Base-by-base conservation (phyloP, 768 basidiomycete species). In the Chlorophyllum brunneum region DNA sequence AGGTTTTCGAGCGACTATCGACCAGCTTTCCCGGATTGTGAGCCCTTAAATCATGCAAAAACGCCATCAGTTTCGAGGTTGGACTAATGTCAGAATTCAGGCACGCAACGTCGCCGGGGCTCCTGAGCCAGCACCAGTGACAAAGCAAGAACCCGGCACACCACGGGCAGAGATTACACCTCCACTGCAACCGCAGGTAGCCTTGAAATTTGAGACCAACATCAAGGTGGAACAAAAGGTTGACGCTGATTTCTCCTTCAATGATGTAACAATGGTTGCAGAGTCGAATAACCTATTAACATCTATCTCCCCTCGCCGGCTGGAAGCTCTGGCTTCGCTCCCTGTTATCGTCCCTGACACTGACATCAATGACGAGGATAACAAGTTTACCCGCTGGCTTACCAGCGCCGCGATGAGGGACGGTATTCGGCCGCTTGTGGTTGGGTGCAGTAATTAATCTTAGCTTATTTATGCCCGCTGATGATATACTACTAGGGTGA, bases 401-500 rank as follows among this genome's bases (percentile, higher is more conserved):
- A 60, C 79, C 29, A 69, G 65, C 24, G 49, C 56, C 10, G 62
- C 64, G 5, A 60, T 81, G 3, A 76, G 76, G 18, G 74, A 75
- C 10, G 64, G 59, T 39, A 59, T 63, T 23, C 74, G 76, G 45
- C 59, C 70, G 8, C 58, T 76, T 4, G 61, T 74, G 18, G 68
- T 69, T 15, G 65, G 64, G 75, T 76, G 61, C 54, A 40, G 37
- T 3, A 6, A 8, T 42, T 23, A 23, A 10, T 20, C 16, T 22
- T 34, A 7, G 37, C 15, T 37, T 30, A 29, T 22, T 23, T 18
- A 20, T 39, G 16, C 24, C 37, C 13, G 24, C 53, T 37, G 39
- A 44, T 15, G 10, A 23, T 15, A n/a, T n/a, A 31, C 15, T 16
- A 7, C 15, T 42, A 73, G 69, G 10, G 62, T 67, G 46, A 61